phyloP scores from a whole-genome alignment of 2,329 filamentous ascomycete species.

The Pseudogymnoascus sp. region DNA sequence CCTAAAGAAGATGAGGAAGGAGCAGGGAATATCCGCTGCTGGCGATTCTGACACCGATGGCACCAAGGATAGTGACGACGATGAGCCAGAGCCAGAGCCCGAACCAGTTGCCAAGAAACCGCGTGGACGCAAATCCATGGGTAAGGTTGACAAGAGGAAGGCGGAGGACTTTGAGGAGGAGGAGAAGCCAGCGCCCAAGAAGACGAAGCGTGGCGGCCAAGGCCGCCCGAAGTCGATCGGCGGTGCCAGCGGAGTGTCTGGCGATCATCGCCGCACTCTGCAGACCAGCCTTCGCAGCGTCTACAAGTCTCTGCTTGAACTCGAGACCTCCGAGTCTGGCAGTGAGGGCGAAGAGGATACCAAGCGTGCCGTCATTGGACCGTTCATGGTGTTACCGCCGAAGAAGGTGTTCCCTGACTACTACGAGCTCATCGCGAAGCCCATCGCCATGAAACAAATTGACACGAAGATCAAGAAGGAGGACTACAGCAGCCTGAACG shows the following conservation, averaged over 20 bases:
- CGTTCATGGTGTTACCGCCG: conserved; percentile 85
- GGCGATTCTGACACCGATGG: conserved; percentile 9
- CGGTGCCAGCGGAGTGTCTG: conserved; percentile 49
- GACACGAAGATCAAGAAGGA: conserved; percentile 93
- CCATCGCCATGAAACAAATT: conserved; percentile 95
- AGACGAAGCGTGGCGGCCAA: conserved; percentile 66
- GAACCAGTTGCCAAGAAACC: conserved; percentile 60
- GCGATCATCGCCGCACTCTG: conserved; percentile 66
- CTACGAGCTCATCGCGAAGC: conserved; percentile 84
- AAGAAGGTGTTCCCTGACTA: conserved; percentile 91
- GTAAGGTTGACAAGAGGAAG: conserved; percentile 77
- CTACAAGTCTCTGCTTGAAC: conserved; percentile 75
- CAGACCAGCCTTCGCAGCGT: conserved; percentile 72
- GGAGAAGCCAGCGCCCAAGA: conserved; percentile 69
- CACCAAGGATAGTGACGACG: conserved; percentile 28
- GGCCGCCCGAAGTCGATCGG: conserved; percentile 49
- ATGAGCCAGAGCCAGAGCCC: conserved; percentile 57
- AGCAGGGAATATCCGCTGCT: conserved; percentile 2
- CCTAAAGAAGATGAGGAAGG: conserved; percentile 44
- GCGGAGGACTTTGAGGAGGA: conserved; percentile 64
- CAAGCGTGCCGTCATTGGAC: conserved; percentile 81
- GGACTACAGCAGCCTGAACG: conserved; percentile 75
- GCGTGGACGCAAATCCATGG: conserved; percentile 71
- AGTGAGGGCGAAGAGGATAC: conserved; percentile 42
- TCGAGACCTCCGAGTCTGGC: conserved; percentile 54